Evolutionary conservation across 2,329 filamentous ascomycete species (phyloP).

Genomic region (Fusarium denticulatum): DNA sequence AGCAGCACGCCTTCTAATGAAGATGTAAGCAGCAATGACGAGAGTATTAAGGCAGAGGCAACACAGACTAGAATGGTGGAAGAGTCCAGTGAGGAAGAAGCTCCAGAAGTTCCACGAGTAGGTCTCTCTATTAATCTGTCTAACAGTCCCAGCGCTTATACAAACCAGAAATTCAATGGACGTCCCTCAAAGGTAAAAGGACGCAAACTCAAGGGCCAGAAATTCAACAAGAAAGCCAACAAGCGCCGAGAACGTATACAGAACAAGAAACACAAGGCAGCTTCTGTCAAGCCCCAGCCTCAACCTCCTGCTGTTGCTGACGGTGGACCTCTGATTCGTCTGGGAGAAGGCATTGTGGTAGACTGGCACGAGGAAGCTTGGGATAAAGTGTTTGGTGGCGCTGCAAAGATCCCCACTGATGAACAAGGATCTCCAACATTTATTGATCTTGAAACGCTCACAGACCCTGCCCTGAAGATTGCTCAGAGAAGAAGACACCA

Average conservation of each 20-base stretch:
- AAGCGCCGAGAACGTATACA: constrained; percentile 58
- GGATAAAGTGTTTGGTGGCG: constrained; percentile 74
- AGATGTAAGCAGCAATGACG: constrained; percentile 64
- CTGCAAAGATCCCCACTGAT: constrained; percentile 48
- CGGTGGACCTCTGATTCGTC: constrained; percentile 74
- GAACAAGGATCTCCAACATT: constrained; percentile 70
- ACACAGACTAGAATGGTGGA: constrained; percentile 66
- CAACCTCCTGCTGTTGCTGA: constrained; percentile 53
- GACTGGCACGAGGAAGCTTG: constrained; percentile 82
- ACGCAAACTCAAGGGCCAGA: constrained; percentile 59
- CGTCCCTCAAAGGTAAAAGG: constrained; percentile 49
- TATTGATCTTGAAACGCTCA: constrained; percentile 60
- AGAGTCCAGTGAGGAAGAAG: constrained; percentile 68
- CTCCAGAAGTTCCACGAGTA: constrained; percentile 41
- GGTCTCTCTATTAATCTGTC: neutral
- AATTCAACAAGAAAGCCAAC: constrained; percentile 60
- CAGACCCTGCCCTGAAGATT: constrained; percentile 72
- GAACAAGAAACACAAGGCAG: constrained; percentile 52
- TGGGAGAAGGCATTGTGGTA: constrained; percentile 85
- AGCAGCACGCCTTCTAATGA: constrained; percentile 61
- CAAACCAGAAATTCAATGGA: constrained; percentile 28
- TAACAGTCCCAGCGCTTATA: neutral
- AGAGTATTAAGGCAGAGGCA: constrained; percentile 48
- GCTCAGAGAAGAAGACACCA: constrained; percentile 71
- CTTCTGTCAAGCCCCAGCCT: constrained; percentile 48